These are phyloP conservation scores for Aspergillus candidus DNA, from an alignment of 2,329 filamentous ascomycete genomes.

Conservation along the genomic window DNA sequence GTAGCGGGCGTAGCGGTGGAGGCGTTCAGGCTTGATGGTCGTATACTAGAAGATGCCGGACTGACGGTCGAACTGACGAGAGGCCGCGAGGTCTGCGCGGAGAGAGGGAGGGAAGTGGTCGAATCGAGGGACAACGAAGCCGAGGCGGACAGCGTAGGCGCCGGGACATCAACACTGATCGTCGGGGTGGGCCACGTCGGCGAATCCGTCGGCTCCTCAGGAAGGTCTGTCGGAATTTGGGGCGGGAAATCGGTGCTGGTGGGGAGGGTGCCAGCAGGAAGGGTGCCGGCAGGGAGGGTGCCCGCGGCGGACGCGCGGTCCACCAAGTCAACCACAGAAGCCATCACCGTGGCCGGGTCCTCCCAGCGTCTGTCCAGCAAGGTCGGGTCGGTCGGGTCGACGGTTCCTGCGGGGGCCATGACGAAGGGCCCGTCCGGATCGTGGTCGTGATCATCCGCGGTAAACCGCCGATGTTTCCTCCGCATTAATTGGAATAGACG, in stretches of 20 bases:
- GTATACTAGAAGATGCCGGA: not conserved
- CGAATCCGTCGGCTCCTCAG: too few relatives aligned
- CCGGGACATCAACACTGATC: not conserved
- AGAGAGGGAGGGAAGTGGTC: not conserved
- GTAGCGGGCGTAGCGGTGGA: not conserved
- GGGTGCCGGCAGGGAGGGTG: too few relatives aligned
- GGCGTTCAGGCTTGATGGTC: not conserved
- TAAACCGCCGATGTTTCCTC: conserved; percentile 4
- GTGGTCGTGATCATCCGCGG: not conserved
- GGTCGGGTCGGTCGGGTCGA: too few relatives aligned
- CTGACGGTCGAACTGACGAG: conserved; percentile 1
- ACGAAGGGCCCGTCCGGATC: not conserved
- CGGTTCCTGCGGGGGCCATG: too few relatives aligned
- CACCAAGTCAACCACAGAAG: conserved; percentile 1
- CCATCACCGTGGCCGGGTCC: conserved; percentile 1
- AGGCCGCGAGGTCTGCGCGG: not conserved
- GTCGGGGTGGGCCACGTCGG: not conserved
- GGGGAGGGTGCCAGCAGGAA: too few relatives aligned
- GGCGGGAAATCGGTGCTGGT: too few relatives aligned
- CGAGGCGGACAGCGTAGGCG: conserved; percentile 4
- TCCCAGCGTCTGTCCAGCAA: not conserved
- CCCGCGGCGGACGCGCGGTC: not conserved
- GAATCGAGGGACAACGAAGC: not conserved
- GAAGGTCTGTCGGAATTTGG: too few relatives aligned
- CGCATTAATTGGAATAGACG: conserved; percentile 10